Conservation (phyloP, 2,329 filamentous ascomycete genomes). For the Trichoderma brevicompactum region DNA sequence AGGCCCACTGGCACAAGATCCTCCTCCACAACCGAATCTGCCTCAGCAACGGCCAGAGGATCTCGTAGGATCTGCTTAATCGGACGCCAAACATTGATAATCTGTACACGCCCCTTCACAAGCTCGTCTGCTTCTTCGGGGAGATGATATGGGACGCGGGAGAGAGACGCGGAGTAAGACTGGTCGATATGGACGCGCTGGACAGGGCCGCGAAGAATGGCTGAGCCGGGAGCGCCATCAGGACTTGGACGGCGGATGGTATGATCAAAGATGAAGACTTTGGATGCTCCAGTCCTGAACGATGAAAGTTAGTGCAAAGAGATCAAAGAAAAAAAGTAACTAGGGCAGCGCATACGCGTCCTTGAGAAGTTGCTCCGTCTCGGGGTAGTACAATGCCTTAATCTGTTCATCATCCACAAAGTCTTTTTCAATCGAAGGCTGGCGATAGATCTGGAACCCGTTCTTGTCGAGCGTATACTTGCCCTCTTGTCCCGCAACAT, state of each 20-base stretch:
- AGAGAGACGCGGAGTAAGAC: conserved; percentile 52
- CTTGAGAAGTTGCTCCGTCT: conserved; percentile 69
- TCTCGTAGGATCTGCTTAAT: conserved; percentile 57
- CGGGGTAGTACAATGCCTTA: conserved; percentile 70
- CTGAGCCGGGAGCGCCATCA: not conserved
- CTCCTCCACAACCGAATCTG: conserved; percentile 52
- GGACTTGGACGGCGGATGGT: conserved; percentile 52
- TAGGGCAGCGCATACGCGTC: conserved; percentile 49
- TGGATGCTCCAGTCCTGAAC: conserved; percentile 58
- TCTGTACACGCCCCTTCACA: conserved; percentile 51
- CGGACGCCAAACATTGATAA: conserved; percentile 60
- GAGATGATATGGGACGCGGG: conserved; percentile 47
- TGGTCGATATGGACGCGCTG: conserved; percentile 62
- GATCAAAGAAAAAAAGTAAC: not conserved
- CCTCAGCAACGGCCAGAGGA: conserved; percentile 59
- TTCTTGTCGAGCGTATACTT: conserved; percentile 46
- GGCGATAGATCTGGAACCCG: conserved; percentile 44
- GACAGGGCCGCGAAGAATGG: conserved; percentile 52
- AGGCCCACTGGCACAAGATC: conserved; percentile 55
- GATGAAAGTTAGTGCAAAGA: not conserved
- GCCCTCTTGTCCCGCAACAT: conserved; percentile 44
- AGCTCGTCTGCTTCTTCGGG: conserved; percentile 51
- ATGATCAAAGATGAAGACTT: conserved; percentile 66
- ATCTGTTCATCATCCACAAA: conserved; percentile 63
- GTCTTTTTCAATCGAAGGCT: conserved; percentile 42